These are phyloP conservation scores for Fusarium duplospermum DNA, from an alignment of 2,329 filamentous ascomycete species.

Conservation along the genomic window DNA sequence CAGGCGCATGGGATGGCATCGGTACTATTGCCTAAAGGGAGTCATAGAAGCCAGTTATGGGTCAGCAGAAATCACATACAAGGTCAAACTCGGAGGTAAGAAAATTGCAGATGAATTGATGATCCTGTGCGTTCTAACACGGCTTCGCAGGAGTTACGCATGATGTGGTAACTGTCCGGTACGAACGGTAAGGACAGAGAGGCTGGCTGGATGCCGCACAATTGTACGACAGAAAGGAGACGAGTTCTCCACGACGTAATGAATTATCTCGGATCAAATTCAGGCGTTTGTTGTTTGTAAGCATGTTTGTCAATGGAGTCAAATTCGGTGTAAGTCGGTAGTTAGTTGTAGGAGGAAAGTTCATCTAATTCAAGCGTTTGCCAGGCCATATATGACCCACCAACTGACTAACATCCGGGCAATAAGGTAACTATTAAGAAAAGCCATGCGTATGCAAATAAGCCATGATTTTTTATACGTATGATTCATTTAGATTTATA, in stretches of 20 bases:
- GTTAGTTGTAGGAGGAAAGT: neutral
- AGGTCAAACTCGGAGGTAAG: slow-evolving; percentile 52
- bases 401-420: neutral
- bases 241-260: neutral
- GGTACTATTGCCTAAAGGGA: slow-evolving; percentile 52
- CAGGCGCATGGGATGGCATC: slow-evolving; percentile 50
- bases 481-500: neutral
- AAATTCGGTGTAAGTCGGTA: neutral
- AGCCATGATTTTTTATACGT: neutral
- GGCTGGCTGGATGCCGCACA: neutral
- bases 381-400: neutral
- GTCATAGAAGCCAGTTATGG: slow-evolving; percentile 53
- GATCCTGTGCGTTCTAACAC: slow-evolving; percentile 16
- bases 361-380: neutral
- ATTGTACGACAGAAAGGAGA: slow-evolving; percentile 8
- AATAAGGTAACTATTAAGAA: neutral
- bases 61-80: slow-evolving; percentile 54
- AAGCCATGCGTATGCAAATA: neutral
- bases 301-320: neutral
- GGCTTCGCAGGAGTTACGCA: slow-evolving; percentile 49
- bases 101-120: neutral
- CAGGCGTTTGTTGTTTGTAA: neutral
- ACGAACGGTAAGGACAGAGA: slow-evolving; percentile 41
- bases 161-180: slow-evolving; percentile 51
- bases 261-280: neutral